phyloP scores from a whole-genome alignment of 306 rosid species.

The Lathyrus tuberosus region DNA sequence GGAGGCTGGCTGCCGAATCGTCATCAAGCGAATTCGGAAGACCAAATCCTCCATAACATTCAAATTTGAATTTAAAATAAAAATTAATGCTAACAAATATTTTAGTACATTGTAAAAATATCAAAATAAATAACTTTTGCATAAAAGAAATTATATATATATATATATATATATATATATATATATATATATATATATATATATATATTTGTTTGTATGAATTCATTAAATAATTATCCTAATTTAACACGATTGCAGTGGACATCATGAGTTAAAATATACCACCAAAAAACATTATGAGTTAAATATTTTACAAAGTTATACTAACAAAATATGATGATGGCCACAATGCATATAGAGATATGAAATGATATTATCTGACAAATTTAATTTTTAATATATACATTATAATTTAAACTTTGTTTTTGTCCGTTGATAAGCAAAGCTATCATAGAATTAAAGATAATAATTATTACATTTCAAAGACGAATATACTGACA shows the following conservation, averaged over 20 bases:
- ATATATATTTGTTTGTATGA: no score
- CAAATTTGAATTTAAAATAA: neutral
- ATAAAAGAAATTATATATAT: no score
- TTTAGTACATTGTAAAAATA: no score
- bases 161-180: no score
- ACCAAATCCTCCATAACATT: neutral
- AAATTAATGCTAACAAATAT: no score
- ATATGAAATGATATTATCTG: conserved; percentile 3
- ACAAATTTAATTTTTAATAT: neutral
- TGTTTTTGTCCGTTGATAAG: conserved; percentile 34
- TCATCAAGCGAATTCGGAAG: no score
- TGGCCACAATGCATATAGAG: neutral
- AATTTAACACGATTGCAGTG: no score
- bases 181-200: no score
- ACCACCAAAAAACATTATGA: neutral
- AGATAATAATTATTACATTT: conserved; percentile 45
- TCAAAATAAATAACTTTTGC: no score
- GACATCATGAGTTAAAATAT: neutral
- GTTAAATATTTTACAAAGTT: neutral
- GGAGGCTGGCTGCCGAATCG: no score
- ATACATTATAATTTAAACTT: neutral
- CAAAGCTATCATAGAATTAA: conserved; percentile 43
- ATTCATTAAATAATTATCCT: no score
- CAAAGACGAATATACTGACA: conserved; percentile 46
- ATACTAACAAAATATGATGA: conserved; percentile 11